Base-by-base conservation (phyloP, 805 yeast genomes). In the Yamadazyma insecticola region DNA sequence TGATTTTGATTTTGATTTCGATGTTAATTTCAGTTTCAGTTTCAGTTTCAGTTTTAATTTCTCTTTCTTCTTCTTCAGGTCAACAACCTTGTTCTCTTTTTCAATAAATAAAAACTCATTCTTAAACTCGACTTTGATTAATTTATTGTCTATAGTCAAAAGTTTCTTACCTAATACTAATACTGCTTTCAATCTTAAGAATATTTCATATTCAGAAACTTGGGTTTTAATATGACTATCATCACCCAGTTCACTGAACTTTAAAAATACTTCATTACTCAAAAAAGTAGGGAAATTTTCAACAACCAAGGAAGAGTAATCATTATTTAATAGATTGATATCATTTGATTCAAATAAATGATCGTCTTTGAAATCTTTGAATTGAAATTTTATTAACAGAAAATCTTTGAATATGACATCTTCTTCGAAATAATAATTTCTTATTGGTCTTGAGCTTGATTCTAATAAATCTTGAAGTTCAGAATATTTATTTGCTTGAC, bases 381-480 rank as follows among this genome's bases (percentile, higher is more conserved):
- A 63, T 31, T 67, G 69, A 40, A 60, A 67, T 15, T 69, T 70
- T 12, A 82, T 60, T 4, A 81, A 71, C 17, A 63, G 57, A 45
- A 77, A 80, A 39, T 79, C 88, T 37, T 73, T 74, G 41, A 77
- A 58, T 14, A 64, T 54, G 10, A 80, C 75, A 55, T 82, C 92
- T 46, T 83, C 90, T 26, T 62, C 55, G 47, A 80, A 81, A 32
- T 70, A 72, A 34, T 76, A 71, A 2, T 51, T 45, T 51, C 90
- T 65, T 6, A 48, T 40, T 11, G 82, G 81, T 30, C 63, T 60
- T 39, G 31, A 35, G 35, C 26, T 33, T 5, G 28, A 33, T 26
- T 29, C 45, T 33, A 38, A 17, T 2, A 41, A 28, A 9, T 38
- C 37, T 13, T 25, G 11, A 17, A 33, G 25, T 20, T 28, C 20